Evolutionary conservation across 1,284 basidiomycete genomes (phyloP).

Genomic region (Leccinum idahoense): DNA sequence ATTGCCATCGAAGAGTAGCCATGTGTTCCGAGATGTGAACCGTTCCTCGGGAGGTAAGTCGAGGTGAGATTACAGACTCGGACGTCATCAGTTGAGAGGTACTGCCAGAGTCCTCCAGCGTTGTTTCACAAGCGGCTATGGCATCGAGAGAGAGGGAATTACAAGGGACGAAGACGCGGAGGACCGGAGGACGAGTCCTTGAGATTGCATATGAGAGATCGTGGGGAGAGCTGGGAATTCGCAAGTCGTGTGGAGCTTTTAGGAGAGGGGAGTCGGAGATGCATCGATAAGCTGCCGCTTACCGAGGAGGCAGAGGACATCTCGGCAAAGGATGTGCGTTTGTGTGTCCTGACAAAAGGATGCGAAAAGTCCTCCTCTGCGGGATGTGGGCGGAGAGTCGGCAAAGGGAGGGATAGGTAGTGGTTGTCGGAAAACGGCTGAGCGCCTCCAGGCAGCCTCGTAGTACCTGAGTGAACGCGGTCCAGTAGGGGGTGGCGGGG

Average conservation of each 20-base stretch:
- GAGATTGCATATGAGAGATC: slow-evolving; percentile 57
- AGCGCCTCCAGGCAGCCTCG: slow-evolving; percentile 48
- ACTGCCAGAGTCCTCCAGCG: slow-evolving; percentile 59
- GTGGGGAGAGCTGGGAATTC: slow-evolving; percentile 42
- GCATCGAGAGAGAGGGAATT: slow-evolving; percentile 44
- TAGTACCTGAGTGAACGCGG: slow-evolving; percentile 46
- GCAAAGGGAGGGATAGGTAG: slow-evolving; percentile 14
- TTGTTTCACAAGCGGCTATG: slow-evolving; percentile 54
- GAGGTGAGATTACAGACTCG: slow-evolving; percentile 50
- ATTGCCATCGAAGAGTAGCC: slow-evolving; percentile 66
- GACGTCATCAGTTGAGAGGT: slow-evolving; percentile 68
- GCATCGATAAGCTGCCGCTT: slow-evolving; percentile 25
- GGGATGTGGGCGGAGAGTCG: slow-evolving; percentile 16
- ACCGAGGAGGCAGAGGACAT: slow-evolving; percentile 32
- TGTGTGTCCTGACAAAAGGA: too few species aligned
- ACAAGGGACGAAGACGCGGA: slow-evolving; percentile 62
- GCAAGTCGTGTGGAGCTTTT: slow-evolving; percentile 5
- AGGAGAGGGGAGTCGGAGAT: slow-evolving; percentile 27
- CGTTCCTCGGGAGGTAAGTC: slow-evolving; percentile 17
- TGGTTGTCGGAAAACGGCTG: slow-evolving; percentile 10
- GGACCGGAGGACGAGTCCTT: slow-evolving; percentile 54
- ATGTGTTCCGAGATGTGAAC: slow-evolving; percentile 33
- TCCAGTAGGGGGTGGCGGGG: slow-evolving; percentile 44
- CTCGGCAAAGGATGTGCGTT: too few species aligned
- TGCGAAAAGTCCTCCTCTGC: slow-evolving; percentile 34